Evolutionary conservation across 2,329 filamentous ascomycete species (phyloP).

Genomic region (Sclerotinia minor): DNA sequence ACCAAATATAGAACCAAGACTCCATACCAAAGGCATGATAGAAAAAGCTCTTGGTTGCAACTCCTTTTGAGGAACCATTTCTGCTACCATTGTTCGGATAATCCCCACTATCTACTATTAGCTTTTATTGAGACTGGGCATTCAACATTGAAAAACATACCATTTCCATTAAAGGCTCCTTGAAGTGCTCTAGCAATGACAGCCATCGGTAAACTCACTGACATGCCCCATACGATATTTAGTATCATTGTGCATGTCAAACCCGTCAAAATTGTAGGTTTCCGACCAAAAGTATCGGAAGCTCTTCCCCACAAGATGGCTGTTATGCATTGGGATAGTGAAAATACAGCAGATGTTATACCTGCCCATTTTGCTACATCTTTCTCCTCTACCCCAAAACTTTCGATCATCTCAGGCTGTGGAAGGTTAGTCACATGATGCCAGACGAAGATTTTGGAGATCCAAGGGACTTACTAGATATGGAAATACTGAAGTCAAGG

Average conservation of each 20-base stretch:
- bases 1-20: constrained; percentile 81
- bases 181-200: constrained; percentile 75
- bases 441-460: not conserved
- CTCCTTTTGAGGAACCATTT: constrained; percentile 84
- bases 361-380: constrained; percentile 81
- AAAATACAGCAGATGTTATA: constrained; percentile 70
- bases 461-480: constrained; percentile 46
- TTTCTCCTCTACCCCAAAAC: constrained; percentile 69
- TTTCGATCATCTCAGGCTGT: constrained; percentile 79
- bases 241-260: constrained; percentile 77
- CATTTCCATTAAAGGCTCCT: constrained; percentile 84
- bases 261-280: constrained; percentile 74
- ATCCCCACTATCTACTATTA: constrained; percentile 66
- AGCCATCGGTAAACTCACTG: constrained; percentile 75
- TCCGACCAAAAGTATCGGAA: constrained; percentile 78
- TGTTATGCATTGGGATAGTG: constrained; percentile 68
- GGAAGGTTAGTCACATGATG: constrained; percentile 41
- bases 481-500: constrained; percentile 54
- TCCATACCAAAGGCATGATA: constrained; percentile 91
- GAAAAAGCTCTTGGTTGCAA: constrained; percentile 88
- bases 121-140: constrained; percentile 1
- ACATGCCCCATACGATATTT: constrained; percentile 81
- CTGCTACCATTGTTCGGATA: constrained; percentile 86
- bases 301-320: constrained; percentile 74
- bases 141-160: constrained; percentile 42